Evolutionary conservation across 2,329 filamentous ascomycete species (phyloP).

Genomic region (Trichoderma afroharzianum): DNA sequence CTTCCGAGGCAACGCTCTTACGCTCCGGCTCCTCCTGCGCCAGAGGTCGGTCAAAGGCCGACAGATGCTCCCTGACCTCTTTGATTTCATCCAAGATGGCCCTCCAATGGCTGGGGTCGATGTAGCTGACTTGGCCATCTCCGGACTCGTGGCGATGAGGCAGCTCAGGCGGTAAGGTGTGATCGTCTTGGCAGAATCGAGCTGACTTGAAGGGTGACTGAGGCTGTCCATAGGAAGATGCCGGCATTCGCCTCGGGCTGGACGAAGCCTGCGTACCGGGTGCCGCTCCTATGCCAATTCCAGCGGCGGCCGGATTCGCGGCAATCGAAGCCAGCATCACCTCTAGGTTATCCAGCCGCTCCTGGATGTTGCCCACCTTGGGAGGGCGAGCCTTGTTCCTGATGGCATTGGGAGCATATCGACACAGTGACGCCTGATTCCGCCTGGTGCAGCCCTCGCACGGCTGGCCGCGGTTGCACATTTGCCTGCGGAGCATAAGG

Average conservation of each 20-base stretch:
- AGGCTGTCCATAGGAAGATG: not conserved
- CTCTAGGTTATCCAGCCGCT: conserved; percentile 7
- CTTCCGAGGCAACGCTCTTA: not conserved
- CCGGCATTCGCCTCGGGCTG: not conserved
- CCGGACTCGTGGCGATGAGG: conserved; percentile 1
- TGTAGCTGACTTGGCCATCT: not conserved
- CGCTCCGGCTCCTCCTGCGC: not conserved
- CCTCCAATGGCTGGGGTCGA: conserved; percentile 1
- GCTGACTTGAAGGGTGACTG: not conserved
- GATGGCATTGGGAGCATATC: conserved; percentile 6
- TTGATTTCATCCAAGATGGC: conserved; percentile 6
- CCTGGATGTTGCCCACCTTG: not conserved
- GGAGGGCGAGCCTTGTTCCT: not conserved
- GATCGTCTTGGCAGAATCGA: not conserved
- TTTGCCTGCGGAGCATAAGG: not conserved
- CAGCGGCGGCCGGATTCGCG: not conserved
- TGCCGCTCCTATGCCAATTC: not conserved
- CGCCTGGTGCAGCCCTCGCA: conserved; percentile 1
- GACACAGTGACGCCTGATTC: not conserved
- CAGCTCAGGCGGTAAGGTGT: not conserved
- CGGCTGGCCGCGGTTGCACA: conserved; percentile 7
- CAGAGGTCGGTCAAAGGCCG: not conserved
- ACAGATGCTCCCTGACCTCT: conserved; percentile 5
- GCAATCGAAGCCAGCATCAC: not conserved
- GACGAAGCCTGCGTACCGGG: not conserved